Evolutionary conservation across 257 asterid species (phyloP), one percentile per base, ranked within the genome.

Genomic region (Striga asiatica): DNA sequence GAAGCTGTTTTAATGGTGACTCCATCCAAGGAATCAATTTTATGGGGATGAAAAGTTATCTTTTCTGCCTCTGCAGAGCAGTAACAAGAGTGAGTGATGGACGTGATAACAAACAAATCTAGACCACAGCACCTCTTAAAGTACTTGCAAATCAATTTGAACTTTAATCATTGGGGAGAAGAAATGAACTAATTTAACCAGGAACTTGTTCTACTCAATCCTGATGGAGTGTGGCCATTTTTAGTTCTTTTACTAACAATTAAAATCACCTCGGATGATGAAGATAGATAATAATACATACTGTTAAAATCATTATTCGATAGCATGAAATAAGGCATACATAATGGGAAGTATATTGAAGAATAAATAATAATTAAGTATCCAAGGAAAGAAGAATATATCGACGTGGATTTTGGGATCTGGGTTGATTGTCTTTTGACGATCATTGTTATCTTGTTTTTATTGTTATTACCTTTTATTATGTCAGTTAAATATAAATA

Each of bases 1-100:
- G 98, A 78, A 54, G 76, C 70, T 25, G 54, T 49, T 72, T 62
- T 76, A 73, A 87, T 62, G 67, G 62, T 8, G 47, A 87, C 78
- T 57, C 94, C 97, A 50, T 66, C 78, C 74, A 91, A 77, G 79
- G 82, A 77, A 58, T 72, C 81, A 50, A 84, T 89, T 74, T 84
- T 91, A 66, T 73, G 61, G 18, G 98, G 98, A 45, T 37, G 50
- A 51, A 80, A 62, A 68, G 84, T 69, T 38, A 78, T 66, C 54
- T 52, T 76, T 25, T 80, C 80, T 23, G 93, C 93, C 82, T 79
- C 98, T 91, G 89, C 71, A 78, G 60, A 74, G 63, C 38, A 66
- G 35, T 38, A 53, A 22, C 54, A 61, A 56, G 55, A 39, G 34
- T 41, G 51, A 51, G 61, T 14, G 37, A 46, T 23, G 43, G 20